Percentiles rank a stretch among this genome's conserved stretches.
Evolutionary conservation across 495 filamentous ascomycete species (phyloP).

Genomic region (Aspergillus indologenus): DNA sequence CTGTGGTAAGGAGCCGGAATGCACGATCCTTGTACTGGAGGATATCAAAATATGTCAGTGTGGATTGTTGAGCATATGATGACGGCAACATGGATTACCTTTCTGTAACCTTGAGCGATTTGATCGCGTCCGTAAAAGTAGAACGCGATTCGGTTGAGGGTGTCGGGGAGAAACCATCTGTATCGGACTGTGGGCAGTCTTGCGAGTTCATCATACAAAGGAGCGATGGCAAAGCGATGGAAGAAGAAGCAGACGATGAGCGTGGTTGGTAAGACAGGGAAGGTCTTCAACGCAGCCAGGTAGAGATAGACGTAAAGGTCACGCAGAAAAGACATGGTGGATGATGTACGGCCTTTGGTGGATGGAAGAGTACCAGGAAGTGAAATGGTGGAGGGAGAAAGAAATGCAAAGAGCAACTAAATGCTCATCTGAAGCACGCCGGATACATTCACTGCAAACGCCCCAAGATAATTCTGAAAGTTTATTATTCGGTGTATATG

Average conservation of each 20-base stretch:
- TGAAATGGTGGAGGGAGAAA: too few species aligned
- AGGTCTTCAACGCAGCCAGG: background rate
- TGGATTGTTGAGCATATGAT: background rate
- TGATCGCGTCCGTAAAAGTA: constrained; percentile 20
- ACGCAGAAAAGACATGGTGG: too few species aligned
- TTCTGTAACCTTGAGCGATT: constrained; percentile 29
- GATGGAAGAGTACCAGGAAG: too few species aligned
- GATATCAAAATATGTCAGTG: background rate
- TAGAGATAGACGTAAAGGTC: too few species aligned
- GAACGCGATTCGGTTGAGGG: constrained; percentile 30
- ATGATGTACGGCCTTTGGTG: too few species aligned
- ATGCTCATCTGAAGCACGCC: background rate
- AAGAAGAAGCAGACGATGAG: background rate
- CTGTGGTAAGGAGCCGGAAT: constrained; percentile 32
- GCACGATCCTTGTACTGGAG: constrained; percentile 27
- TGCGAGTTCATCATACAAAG: constrained; percentile 1
- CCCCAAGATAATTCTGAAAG: background rate
- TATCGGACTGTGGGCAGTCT: constrained; percentile 27
- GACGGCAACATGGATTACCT: constrained; percentile 13
- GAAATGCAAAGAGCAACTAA: background rate
- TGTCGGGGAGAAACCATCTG: constrained; percentile 21
- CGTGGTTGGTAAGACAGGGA: background rate
- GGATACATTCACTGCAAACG: background rate
- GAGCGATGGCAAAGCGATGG: background rate
- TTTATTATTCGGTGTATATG: background rate